Percentiles rank a stretch among this genome's conserved stretches.
Evolutionary conservation across 768 basidiomycete genomes (phyloP).

Genomic region (Tulasnella sp.): DNA sequence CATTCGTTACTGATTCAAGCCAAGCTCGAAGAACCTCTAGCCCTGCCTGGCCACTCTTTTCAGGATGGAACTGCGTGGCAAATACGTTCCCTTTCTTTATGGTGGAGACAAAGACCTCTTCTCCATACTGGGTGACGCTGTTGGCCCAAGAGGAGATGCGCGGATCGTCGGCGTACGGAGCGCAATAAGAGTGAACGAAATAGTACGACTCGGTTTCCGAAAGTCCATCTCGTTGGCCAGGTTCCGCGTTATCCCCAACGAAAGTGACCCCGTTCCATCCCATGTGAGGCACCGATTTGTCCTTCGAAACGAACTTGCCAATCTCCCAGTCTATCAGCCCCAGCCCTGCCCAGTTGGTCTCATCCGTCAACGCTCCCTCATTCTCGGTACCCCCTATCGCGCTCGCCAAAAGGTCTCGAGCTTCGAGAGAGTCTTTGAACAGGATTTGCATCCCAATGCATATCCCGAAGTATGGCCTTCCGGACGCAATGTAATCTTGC

Average conservation of each 20-base stretch:
- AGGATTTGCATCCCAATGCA: conserved; percentile 99
- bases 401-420: conserved; percentile 39
- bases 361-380: conserved; percentile 8
- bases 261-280: conserved; percentile 86
- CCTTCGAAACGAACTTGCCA: conserved; percentile 55
- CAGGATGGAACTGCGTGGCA: conserved; percentile 95
- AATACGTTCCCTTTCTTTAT: conserved; percentile 82
- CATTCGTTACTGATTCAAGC: conserved; percentile 46
- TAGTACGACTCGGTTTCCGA: conserved; percentile 67
- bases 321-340: conserved; percentile 82
- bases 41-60: conserved; percentile 90
- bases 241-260: conserved; percentile 38
- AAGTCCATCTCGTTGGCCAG: conserved; percentile 45
- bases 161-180: conserved; percentile 55
- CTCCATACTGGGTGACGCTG: conserved; percentile 90
- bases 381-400: background rate
- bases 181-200: conserved; percentile 95
- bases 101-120: conserved; percentile 81
- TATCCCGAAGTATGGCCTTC: conserved; percentile 93
- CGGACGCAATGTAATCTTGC: conserved; percentile 74
- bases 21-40: conserved; percentile 74
- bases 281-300: conserved; percentile 93
- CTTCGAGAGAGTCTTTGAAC: conserved; percentile 80
- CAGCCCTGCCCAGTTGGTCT: conserved; percentile 45
- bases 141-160: conserved; percentile 70